Evolutionary conservation across 768 basidiomycete species (phyloP), one percentile per base, ranked within the genome.

Genomic region (Exsudoporus frostii): DNA sequence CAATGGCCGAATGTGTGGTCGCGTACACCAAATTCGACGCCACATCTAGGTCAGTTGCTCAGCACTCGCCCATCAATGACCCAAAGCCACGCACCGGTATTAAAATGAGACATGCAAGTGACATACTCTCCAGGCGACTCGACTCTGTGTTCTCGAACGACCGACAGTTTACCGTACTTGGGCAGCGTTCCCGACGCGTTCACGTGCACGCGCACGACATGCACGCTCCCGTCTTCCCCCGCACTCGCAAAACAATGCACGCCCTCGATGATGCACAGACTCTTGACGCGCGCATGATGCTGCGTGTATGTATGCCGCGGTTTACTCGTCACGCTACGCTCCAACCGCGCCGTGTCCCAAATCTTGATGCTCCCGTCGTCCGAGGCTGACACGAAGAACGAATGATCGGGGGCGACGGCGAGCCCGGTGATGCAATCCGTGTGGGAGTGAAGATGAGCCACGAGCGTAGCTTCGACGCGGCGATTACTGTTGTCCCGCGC

Each of bases 321-420:
- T 74, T 91, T 91, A 66, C 88, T 88, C 20, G 94, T 92, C 17
- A 97, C 91, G 69, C 93, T 98, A 51, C 95, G 80, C 65, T 98
- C 96, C 41, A 98, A 76, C n/a, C 93, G 78, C 8, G 91, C 89
- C 1, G 93, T 88, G 58, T 92, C 89, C 93, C 93, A 97, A 38
- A 90, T 79, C 68, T 93, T 95, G 64, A 95, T 85, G 0, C 90
- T 94, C 74, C 90, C 91, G 70, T 98, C 96, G 56, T 98, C 86
- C 1, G 93, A 96, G 34, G 90, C 85, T 0, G 96, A 92, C 4
- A 95, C 85, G 59, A 99, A 98, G 76, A 97, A 99, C 66, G 86
- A 73, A 62, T 97, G 92, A 63, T 98, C 97, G 3, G 96, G 95
- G 1, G 96, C 86, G 22, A 94, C 90, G 2, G 87, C 87, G 22